Percentiles rank a stretch among this genome's conserved stretches.
These are phyloP conservation scores for Misopates orontium DNA, from an alignment of 257 asterid species.

Conservation along the genomic window DNA sequence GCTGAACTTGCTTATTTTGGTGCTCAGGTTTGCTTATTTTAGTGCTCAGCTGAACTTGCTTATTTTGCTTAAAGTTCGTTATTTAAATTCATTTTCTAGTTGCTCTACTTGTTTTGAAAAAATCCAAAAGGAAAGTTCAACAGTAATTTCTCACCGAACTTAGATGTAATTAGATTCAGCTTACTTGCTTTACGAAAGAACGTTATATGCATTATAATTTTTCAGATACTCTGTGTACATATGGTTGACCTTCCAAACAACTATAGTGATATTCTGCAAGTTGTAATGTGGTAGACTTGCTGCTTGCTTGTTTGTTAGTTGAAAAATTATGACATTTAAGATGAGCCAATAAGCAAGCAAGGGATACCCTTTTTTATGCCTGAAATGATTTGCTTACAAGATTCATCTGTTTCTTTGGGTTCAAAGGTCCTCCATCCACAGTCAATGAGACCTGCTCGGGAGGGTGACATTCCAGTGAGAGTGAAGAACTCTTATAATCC, in stretches of 20 bases:
- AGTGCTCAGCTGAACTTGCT: conserved; percentile 99
- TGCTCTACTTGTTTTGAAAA: neutral
- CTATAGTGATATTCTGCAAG: neutral
- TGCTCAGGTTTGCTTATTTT: conserved; percentile 55
- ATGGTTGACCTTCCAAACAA: neutral
- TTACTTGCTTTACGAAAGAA: too few relatives aligned
- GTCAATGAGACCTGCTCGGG: conserved; percentile 97
- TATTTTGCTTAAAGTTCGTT: conserved; percentile 69
- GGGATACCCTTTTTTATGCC: neutral
- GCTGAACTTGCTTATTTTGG: conserved; percentile 98
- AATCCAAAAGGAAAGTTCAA: neutral
- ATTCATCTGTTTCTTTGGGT: conserved; percentile 18
- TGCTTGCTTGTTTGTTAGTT: too few relatives aligned
- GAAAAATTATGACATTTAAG: neutral
- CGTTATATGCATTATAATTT: neutral
- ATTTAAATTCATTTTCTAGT: neutral
- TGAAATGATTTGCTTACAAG: neutral
- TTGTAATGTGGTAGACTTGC: neutral
- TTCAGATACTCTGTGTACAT: neutral
- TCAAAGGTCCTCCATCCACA: conserved; percentile 82
- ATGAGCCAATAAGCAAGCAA: neutral
- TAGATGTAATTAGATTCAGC: too few relatives aligned
- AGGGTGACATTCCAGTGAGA: conserved; percentile 90
- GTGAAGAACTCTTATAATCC: conserved; percentile 91
- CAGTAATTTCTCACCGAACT: too few relatives aligned